These are phyloP conservation scores for Eucalyptus coolabah DNA, from an alignment of 345 rosid species.

Conservation along the genomic window DNA sequence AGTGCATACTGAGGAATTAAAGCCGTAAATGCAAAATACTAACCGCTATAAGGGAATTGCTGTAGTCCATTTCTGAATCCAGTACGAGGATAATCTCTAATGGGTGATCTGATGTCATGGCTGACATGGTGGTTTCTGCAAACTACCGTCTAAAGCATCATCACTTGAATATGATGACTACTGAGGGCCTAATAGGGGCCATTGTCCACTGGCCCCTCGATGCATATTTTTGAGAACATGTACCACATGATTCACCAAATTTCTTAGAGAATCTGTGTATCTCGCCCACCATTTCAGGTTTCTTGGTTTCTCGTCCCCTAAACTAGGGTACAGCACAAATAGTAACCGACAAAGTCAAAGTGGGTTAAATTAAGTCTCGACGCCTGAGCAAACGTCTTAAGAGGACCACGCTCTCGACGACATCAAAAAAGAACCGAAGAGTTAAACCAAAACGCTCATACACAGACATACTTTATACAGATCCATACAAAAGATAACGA, in stretches of 20 bases:
- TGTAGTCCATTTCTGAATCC: background rate
- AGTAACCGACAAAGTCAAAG: background rate
- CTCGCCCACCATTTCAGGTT: background rate
- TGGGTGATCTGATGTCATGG: background rate
- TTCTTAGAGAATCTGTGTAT: background rate
- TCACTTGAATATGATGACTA: background rate
- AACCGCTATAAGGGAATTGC: background rate
- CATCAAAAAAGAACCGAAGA: no score
- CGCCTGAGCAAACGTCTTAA: background rate
- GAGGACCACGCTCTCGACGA: background rate
- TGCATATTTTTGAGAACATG: background rate
- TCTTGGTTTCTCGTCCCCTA: background rate
- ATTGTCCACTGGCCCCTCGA: background rate
- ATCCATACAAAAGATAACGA: no score
- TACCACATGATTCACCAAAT: background rate
- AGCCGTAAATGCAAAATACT: background rate
- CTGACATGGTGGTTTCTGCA: background rate
- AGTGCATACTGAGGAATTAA: background rate
- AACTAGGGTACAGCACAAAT: background rate
- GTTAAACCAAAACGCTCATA: background rate
- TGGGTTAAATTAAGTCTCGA: background rate
- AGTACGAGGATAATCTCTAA: background rate
- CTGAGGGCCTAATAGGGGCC: background rate
- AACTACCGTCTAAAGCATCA: background rate
- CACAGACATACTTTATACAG: background rate